Evolutionary conservation across 805 yeast genomes (phyloP), one percentile per base, ranked within the genome.

Genomic region (Torulaspora microellipsoides): DNA sequence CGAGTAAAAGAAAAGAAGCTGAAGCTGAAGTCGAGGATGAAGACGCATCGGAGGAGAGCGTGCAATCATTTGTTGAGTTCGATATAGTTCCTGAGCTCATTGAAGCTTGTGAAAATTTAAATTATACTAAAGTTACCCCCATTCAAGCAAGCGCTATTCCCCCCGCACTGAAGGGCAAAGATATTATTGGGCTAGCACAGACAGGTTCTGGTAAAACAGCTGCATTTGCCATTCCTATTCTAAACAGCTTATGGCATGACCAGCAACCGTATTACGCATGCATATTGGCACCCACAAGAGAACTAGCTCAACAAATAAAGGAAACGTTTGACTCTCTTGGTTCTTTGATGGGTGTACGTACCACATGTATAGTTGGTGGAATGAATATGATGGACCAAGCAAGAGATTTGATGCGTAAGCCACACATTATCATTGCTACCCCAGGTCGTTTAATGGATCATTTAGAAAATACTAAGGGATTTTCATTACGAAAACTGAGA

Each of bases 161-260:
- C 1, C 84, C 85, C 52, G 96, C 96, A 3, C 67, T 93, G 14
- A 79, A 83, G 53, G 96, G 96, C 3, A 80, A 88, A 52, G 99
- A 91, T 67, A 83, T 91, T 36, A 89, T 91, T 59, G 99, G 99
- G 11, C 75, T 91, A 49, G 99, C 99, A 0, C 96, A 91, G 60
- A 91, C 99, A 0, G 99, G 99, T 35, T 87, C 96, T 3, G 99
- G 99, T 51, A 91, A 91, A 66, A 93, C 99, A 0, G 99, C 98
- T 0, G 99, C 99, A 0, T 93, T 93, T 72, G 97, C 98, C 8
- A 80, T 93, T 40, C 99, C 99, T 1, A 87, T 93, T 35, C 72
- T 93, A 27, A 97, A 93, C 64, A 81, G 87, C 1, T 71, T 93
- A 38, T 90, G 96, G 88, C 80, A 87, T 43, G 89, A 83, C 23